phyloP scores from a whole-genome alignment of 257 asterid species.

The Coffea canephora region DNA sequence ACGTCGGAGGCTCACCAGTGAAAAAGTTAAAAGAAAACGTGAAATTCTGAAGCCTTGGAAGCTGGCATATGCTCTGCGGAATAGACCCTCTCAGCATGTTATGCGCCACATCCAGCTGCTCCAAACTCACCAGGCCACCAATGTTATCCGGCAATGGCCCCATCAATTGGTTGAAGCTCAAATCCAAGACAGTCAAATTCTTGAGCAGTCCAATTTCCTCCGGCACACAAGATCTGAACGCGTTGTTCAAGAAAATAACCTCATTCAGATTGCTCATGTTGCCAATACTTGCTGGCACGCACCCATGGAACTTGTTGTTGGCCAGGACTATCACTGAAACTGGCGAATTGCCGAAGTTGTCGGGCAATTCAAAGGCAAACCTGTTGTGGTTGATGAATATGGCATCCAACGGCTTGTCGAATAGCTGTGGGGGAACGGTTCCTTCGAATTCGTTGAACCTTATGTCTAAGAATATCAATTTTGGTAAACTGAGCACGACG shows the following conservation, averaged over 20 bases:
- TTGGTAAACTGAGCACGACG: constrained; percentile 68
- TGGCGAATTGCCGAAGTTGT: constrained; percentile 85
- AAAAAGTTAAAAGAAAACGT: constrained; percentile 65
- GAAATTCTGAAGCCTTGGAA: constrained; percentile 67
- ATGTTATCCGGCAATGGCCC: constrained; percentile 65
- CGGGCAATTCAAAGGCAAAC: constrained; percentile 73
- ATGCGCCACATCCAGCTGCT: constrained; percentile 76
- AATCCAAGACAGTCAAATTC: constrained; percentile 73
- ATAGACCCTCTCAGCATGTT: constrained; percentile 57
- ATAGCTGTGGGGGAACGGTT: constrained; percentile 58
- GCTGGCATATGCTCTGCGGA: constrained; percentile 59
- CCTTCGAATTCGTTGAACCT: constrained; percentile 88
- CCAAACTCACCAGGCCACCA: constrained; percentile 70
- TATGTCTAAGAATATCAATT: constrained; percentile 57
- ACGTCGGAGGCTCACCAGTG: constrained; percentile 70
- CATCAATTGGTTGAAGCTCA: constrained; percentile 54
- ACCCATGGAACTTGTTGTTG: constrained; percentile 73
- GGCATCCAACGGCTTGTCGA: constrained; percentile 79
- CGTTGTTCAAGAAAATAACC: constrained; percentile 64
- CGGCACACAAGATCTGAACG: constrained; percentile 75
- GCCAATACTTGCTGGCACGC: constrained; percentile 75
- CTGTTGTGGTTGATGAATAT: constrained; percentile 79
- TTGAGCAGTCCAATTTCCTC: constrained; percentile 63
- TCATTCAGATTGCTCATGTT: constrained; percentile 75
- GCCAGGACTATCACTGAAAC: constrained; percentile 83